A percentile compares a stretch with the other conserved stretches of the same genome.
Evolutionary conservation across 2,329 filamentous ascomycete genomes (phyloP).

Genomic region (Phaeosphaeria sp.): DNA sequence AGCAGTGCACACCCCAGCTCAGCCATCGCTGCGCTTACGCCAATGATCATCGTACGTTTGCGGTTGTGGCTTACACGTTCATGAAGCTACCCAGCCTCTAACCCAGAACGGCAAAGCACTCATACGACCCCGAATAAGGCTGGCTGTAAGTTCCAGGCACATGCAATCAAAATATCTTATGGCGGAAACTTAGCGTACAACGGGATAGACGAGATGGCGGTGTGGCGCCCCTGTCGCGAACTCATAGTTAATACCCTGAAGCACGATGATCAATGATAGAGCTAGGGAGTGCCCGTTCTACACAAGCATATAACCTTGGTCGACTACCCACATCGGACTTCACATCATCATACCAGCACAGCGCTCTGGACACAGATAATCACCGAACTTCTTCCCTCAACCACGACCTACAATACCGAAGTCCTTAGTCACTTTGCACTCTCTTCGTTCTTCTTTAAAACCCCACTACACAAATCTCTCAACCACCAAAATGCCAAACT

Average conservation of each 20-base stretch:
- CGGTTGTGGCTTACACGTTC: not conserved
- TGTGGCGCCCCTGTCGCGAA: not conserved
- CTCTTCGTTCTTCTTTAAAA: not conserved
- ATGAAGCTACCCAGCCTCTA: not conserved
- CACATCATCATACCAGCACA: not conserved
- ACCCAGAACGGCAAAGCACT: not conserved
- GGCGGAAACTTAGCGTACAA: not conserved
- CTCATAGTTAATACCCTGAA: not conserved
- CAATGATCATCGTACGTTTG: not conserved
- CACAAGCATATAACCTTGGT: slow-evolving; percentile 5
- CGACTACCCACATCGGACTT: slow-evolving; percentile 5
- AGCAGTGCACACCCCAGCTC: not conserved
- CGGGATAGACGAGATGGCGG: not conserved
- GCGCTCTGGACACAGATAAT: not conserved
- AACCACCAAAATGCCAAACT: slow-evolving; percentile 8
- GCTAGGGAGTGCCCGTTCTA: not conserved
- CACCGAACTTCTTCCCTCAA: not conserved
- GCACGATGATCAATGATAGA: not conserved
- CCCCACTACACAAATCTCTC: not conserved
- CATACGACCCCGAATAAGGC: not conserved
- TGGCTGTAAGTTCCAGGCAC: not conserved
- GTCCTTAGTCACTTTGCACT: not conserved
- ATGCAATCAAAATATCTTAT: not conserved
- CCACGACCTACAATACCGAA: not conserved
- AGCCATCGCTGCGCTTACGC: not conserved